Conservation (phyloP, 352 stramenopile genomes). For the Phytophthora hibernalis region DNA sequence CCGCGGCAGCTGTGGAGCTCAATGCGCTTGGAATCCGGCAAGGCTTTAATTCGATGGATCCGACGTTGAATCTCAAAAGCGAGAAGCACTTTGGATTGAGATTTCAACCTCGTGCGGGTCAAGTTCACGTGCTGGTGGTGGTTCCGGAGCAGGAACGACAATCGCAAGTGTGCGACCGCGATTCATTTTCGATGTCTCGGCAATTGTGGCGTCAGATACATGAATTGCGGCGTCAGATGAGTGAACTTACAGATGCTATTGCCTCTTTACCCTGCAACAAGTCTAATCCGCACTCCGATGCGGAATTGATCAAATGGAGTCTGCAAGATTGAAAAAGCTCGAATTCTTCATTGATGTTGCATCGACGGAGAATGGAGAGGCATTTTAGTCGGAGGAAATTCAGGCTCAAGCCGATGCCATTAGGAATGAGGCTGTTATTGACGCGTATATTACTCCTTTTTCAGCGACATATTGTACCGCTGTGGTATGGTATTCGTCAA, state of each 20-base stretch:
- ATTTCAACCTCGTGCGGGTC: neutral
- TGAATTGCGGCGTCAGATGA: slow-evolving; percentile 7
- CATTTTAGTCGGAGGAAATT: slow-evolving; percentile 16
- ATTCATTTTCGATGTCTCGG: slow-evolving; percentile 9
- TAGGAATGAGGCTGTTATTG: slow-evolving; percentile 1
- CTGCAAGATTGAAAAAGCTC: slow-evolving; percentile 1
- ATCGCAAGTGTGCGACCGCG: neutral
- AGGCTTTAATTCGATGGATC: too few relatives aligned
- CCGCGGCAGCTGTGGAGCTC: too few relatives aligned
- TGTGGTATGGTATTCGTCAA: slow-evolving; percentile 24
- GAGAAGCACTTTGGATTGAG: too few relatives aligned
- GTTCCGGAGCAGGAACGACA: slow-evolving; percentile 9
- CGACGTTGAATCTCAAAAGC: too few relatives aligned
- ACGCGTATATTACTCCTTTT: neutral
- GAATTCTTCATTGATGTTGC: slow-evolving; percentile 10
- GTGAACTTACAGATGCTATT: neutral
- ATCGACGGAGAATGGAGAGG: neutral
- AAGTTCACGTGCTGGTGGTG: slow-evolving; percentile 9
- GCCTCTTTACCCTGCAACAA: slow-evolving; percentile 15
- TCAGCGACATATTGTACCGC: slow-evolving; percentile 11
- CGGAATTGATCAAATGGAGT: neutral
- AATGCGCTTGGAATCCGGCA: too few relatives aligned
- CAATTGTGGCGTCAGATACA: too few relatives aligned
- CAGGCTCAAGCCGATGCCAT: slow-evolving; percentile 14
- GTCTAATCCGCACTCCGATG: neutral